Conservation (phyloP, 495 filamentous ascomycete genomes). For the Rusavskia elegans region DNA sequence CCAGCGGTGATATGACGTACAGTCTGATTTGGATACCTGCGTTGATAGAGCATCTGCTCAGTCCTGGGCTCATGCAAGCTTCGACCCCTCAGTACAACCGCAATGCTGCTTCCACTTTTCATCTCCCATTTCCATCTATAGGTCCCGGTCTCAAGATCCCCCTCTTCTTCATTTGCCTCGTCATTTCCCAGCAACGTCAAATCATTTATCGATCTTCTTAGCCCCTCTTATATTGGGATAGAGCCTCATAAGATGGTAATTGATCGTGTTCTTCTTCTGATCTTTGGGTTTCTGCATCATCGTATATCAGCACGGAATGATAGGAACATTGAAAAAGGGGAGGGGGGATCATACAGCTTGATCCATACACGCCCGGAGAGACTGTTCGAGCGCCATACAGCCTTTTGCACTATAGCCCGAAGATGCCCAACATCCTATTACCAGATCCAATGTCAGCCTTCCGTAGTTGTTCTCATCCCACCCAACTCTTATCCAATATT, state of each 20-base stretch:
- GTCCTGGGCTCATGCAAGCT: no score
- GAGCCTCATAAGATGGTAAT: slow-evolving; percentile 82
- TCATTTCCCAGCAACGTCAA: not conserved
- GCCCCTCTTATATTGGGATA: slow-evolving; percentile 52
- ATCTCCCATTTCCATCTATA: no score
- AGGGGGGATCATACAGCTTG: slow-evolving; percentile 36
- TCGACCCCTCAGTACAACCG: no score
- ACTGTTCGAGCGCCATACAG: slow-evolving; percentile 66
- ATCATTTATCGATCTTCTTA: not conserved
- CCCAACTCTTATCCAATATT: no score
- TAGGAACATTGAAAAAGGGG: not conserved
- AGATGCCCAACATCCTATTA: slow-evolving; percentile 85
- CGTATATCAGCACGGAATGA: not conserved
- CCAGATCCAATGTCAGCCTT: not conserved
- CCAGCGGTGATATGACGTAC: no score
- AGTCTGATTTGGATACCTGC: no score
- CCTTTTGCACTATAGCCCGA: slow-evolving; percentile 56
- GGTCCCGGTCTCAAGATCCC: not conserved
- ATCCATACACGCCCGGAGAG: slow-evolving; percentile 89
- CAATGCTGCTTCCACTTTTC: no score
- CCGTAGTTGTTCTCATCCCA: not conserved
- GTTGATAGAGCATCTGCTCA: no score
- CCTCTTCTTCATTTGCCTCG: not conserved
- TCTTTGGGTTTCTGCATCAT: slow-evolving; percentile 39
- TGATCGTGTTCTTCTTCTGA: slow-evolving; percentile 73